A percentile compares a stretch with the other conserved stretches of the same genome.
Evolutionary conservation across 257 asterid genomes (phyloP).

Genomic region (Apocynum venetum): DNA sequence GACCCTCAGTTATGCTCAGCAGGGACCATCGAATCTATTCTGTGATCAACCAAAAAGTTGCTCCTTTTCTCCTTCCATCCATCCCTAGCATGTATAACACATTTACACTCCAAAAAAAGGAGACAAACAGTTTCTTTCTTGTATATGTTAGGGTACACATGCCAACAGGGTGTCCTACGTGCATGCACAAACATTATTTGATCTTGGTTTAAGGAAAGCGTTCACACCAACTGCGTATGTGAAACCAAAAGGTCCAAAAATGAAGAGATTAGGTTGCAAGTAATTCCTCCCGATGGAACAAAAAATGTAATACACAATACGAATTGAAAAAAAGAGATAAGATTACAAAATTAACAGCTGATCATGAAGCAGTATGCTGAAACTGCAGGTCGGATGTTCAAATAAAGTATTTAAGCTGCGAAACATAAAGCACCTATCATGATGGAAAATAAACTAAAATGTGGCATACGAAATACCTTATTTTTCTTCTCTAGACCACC

Average conservation of each 20-base stretch:
- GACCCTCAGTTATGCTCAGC: not conserved
- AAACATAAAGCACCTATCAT: not conserved
- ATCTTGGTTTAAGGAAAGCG: not conserved
- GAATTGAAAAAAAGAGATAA: not conserved
- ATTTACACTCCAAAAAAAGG: not conserved
- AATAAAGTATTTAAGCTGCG: slow-evolving; percentile 11
- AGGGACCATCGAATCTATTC: not conserved
- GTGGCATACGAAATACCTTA: slow-evolving; percentile 38
- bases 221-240: not conserved
- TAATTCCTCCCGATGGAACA: not conserved
- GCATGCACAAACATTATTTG: not conserved
- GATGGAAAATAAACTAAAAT: not conserved
- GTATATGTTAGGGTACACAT: not conserved
- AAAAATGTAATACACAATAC: not conserved
- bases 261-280: not conserved
- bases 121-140: not conserved
- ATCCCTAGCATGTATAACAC: not conserved
- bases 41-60: not conserved
- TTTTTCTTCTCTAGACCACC: slow-evolving; percentile 95
- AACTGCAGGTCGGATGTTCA: not conserved
- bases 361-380: not conserved
- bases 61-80: not conserved
- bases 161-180: not conserved
- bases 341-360: not conserved
- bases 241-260: not conserved